Percentiles rank a stretch among this genome's conserved stretches.
Evolutionary conservation across 352 stramenopile genomes (phyloP).

Genomic region (Globisporangium viniferum): DNA sequence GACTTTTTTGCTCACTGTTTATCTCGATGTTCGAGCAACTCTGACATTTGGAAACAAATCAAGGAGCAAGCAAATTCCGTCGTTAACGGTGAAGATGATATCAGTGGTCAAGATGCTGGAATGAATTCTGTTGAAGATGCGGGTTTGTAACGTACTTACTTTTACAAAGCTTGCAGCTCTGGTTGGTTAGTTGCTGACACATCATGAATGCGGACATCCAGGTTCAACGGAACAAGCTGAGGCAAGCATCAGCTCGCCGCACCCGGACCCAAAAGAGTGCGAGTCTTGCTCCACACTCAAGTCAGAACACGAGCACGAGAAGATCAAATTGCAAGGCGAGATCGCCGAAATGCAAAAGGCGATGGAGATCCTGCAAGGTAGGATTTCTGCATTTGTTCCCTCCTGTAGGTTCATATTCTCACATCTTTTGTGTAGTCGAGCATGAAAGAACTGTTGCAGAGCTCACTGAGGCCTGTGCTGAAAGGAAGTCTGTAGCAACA

Average conservation of each 20-base stretch:
- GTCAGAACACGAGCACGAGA: constrained; percentile 1
- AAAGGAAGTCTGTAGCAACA: constrained; percentile 14
- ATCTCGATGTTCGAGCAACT: not conserved
- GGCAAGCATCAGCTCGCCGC: not conserved
- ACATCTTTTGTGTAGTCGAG: constrained; percentile 23
- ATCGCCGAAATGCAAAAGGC: constrained; percentile 9
- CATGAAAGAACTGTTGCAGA: constrained; percentile 24
- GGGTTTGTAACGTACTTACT: not conserved
- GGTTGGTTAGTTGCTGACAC: not conserved
- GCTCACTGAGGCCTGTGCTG: constrained; percentile 12
- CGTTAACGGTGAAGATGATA: not conserved
- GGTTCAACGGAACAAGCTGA: not conserved
- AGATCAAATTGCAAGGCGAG: constrained; percentile 8
- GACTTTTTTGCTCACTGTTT: not conserved
- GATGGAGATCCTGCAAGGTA: constrained; percentile 15
- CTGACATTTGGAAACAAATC: not conserved
- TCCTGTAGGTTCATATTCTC: not conserved
- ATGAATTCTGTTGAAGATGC: not conserved
- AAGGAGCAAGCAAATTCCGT: not conserved
- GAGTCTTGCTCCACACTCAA: constrained; percentile 2
- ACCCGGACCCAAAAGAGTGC: constrained; percentile 2
- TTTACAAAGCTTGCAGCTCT: too few relatives aligned
- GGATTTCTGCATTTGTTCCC: not conserved
- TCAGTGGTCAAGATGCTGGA: not conserved
- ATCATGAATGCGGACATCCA: not conserved